Evolutionary conservation across 768 basidiomycete genomes (phyloP), one percentile per base, ranked within the genome.

Genomic region (Lactifluus pinguis): DNA sequence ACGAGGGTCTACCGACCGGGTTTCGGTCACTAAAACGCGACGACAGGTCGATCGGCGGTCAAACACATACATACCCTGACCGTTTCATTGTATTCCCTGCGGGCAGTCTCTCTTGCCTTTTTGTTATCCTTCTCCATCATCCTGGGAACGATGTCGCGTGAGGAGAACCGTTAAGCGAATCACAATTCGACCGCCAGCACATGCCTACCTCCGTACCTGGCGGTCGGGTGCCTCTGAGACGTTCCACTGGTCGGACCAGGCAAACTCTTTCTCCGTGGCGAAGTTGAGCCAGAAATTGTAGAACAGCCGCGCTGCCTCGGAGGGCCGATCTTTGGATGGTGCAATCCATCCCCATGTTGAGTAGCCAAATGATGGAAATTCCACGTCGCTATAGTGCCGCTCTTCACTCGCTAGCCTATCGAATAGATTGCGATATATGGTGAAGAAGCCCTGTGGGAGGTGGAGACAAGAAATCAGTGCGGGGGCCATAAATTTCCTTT

Each of bases 81-180:
- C 5, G 86, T 87, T 44, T 98, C 95, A 68, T 93, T 98, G 72
- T 95, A 98, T 62, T 98, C 95, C 69, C 83, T 82, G 42, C 88
- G 81, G 6, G 88, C 87, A 42, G 92, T 88, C 32, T 97, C 92
- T 14, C 94, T 80, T 3, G 84, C 83, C 69, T 94, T 94, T 73
- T 89, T 92, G 73, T 99, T 98, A 65, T 98, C 97, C 67, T 86
- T 91, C 70, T 98, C 97, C 89, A 98, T 94, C 49, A 92, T 69
- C 67, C 91, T 92, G n/a, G 25, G 6, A 45, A 25, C n/a, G n/a
- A 29, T 34, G 15, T 41, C 38, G 53, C 42, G 41, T 54, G 42
- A 63, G 49, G 41, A 42, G 17, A 25, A 53, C n/a, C 25, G 49
- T n/a, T n/a, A 50, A 49, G 19, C 29, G 54, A 36, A 15, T 42